Conservation (phyloP, 148 eudicot species). For the Rhododendron henanense region DNA sequence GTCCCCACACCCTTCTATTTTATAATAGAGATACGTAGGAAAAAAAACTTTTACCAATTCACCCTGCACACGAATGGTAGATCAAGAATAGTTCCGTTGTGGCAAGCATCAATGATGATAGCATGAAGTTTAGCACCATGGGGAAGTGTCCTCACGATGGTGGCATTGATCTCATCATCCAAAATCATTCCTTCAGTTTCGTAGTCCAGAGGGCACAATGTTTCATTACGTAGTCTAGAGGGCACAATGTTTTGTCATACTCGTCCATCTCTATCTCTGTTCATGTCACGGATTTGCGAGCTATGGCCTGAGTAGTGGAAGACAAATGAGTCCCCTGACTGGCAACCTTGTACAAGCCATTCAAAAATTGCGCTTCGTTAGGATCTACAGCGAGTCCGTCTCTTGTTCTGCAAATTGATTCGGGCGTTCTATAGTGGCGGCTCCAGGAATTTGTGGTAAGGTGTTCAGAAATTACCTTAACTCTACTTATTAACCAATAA, state of each 20-base stretch:
- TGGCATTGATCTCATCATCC: slow-evolving; percentile 6
- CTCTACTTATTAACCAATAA: no score
- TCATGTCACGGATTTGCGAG: slow-evolving; percentile 18
- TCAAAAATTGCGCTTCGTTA: slow-evolving; percentile 34
- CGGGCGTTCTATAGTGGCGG: not conserved
- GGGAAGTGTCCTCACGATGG: slow-evolving; percentile 40
- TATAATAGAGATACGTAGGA: not conserved
- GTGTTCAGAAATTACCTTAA: no score
- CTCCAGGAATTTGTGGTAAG: no score
- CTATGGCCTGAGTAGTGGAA: slow-evolving; percentile 49
- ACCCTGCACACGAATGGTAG: slow-evolving; percentile 36
- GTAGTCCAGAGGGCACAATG: no score
- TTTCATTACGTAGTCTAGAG: no score
- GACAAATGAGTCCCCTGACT: slow-evolving; percentile 43
- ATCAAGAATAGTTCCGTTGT: slow-evolving; percentile 47
- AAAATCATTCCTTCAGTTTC: no score
- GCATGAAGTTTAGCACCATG: slow-evolving; percentile 43
- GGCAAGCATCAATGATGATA: slow-evolving; percentile 35
- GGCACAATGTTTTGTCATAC: slow-evolving; percentile 17
- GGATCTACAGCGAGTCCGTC: slow-evolving; percentile 21
- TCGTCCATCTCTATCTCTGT: slow-evolving; percentile 42
- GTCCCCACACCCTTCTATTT: no score
- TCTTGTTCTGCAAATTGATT: slow-evolving; percentile 36
- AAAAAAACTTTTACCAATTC: slow-evolving; percentile 17
- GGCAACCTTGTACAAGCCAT: slow-evolving; percentile 34